Evolutionary conservation across 495 filamentous ascomycete genomes (phyloP).

Genomic region (Penicillium lagena): DNA sequence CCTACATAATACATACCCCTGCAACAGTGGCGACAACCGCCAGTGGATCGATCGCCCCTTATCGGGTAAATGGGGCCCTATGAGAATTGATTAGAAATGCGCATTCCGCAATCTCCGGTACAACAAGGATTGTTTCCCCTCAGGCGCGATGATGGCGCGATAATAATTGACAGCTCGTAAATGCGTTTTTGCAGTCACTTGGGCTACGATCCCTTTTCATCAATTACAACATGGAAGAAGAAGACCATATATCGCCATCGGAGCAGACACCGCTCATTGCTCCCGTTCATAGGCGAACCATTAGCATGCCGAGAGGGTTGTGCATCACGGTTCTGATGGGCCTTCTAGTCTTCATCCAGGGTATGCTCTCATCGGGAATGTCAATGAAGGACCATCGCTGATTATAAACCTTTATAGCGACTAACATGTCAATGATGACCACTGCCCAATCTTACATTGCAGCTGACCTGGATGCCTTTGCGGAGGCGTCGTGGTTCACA

Average conservation of each 20-base stretch:
- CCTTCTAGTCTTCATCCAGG: slow-evolving; percentile 20
- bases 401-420: slow-evolving; percentile 30
- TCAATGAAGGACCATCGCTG: neutral
- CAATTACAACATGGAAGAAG: slow-evolving; percentile 8
- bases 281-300: slow-evolving; percentile 1
- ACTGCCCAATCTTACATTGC: slow-evolving; percentile 70
- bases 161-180: too few species aligned
- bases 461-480: slow-evolving; percentile 63
- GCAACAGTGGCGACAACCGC: too few species aligned
- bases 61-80: neutral
- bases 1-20: too few species aligned
- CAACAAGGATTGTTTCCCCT: too few species aligned
- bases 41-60: too few species aligned
- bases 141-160: too few species aligned
- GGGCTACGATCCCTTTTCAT: neutral
- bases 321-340: slow-evolving; percentile 11
- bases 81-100: slow-evolving; percentile 14
- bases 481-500: slow-evolving; percentile 68
- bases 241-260: slow-evolving; percentile 16
- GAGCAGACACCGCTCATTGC: slow-evolving; percentile 20
- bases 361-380: neutral
- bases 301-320: slow-evolving; percentile 8
- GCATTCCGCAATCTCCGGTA: slow-evolving; percentile 6
- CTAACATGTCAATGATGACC: slow-evolving; percentile 71
- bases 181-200: too few species aligned